Conservation (phyloP, 129 eudicot genomes). For the Cynara cardunculus region DNA sequence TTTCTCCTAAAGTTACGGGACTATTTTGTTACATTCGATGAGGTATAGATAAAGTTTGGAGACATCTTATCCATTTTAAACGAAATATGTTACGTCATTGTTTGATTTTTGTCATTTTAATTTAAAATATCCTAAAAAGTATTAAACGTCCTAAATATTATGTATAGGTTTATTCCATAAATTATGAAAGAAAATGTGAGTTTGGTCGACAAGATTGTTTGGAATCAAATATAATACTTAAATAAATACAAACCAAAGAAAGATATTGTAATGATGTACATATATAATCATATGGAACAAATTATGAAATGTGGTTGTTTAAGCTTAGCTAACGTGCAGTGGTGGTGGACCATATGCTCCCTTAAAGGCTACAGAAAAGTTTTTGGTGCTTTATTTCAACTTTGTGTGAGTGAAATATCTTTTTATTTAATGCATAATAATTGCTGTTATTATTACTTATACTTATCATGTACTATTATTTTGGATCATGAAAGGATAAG, state of each 20-base stretch:
- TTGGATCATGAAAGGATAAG: not conserved
- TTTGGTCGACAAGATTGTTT: not conserved
- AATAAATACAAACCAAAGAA: not conserved
- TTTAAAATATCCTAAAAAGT: too few species aligned
- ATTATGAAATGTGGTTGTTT: not conserved
- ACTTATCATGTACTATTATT: not conserved
- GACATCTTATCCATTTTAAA: too few species aligned
- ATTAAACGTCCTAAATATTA: not conserved
- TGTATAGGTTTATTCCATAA: not conserved
- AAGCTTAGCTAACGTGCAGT: not conserved
- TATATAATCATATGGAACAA: not conserved
- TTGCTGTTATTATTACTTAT: not conserved
- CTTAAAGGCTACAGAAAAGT: not conserved
- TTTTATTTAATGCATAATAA: constrained; percentile 3
- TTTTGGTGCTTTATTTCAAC: constrained; percentile 5
- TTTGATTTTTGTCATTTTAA: too few species aligned
- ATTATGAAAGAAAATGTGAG: not conserved
- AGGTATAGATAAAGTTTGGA: too few species aligned
- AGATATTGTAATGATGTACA: too few species aligned
- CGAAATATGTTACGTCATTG: too few species aligned
- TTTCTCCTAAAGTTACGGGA: too few species aligned
- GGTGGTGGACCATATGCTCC: not conserved
- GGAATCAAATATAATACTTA: not conserved
- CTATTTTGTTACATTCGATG: too few species aligned
- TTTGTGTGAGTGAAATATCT: not conserved